A percentile compares a stretch with the other conserved stretches of the same genome.
Conservation (phyloP, 73 alveolate species). For the Paramecium sonneborni region DNA sequence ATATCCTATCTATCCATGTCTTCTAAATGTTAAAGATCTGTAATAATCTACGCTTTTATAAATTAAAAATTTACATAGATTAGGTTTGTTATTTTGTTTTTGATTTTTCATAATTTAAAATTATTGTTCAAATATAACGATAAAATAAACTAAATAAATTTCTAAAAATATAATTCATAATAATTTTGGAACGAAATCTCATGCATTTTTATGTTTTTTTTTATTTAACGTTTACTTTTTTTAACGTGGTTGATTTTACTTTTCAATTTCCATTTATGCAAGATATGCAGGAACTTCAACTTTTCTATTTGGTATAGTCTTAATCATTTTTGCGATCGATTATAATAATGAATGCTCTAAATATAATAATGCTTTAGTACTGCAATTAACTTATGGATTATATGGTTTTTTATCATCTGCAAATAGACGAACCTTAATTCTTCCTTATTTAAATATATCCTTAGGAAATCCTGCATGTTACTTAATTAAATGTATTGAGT, state of each 20-base stretch:
- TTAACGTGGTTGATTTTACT: neutral
- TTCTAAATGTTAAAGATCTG: slow-evolving; percentile 22
- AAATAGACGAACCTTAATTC: slow-evolving; percentile 4
- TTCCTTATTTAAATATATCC: neutral
- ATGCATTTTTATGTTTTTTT: neutral
- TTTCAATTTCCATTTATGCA: slow-evolving; percentile 1
- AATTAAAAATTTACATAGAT: neutral
- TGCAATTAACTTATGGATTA: slow-evolving; percentile 30
- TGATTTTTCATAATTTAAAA: neutral
- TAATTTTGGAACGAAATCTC: neutral
- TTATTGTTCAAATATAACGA: neutral
- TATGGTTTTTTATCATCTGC: slow-evolving; percentile 23
- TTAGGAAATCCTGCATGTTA: slow-evolving; percentile 10
- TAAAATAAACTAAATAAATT: neutral
- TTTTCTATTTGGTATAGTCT: neutral
- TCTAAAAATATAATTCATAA: neutral
- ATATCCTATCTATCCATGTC: slow-evolving; percentile 28
- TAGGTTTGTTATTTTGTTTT: neutral
- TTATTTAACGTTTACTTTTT: neutral
- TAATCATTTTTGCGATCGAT: neutral
- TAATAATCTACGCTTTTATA: slow-evolving; percentile 8
- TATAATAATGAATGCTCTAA: neutral
- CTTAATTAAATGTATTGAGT: neutral
- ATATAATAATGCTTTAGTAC: neutral
- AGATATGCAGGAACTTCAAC: neutral